Percentiles rank a stretch among this genome's conserved stretches.
These are phyloP conservation scores for Beauveria rudraprayagi DNA, from an alignment of 2,329 filamentous ascomycete genomes.

Conservation along the genomic window DNA sequence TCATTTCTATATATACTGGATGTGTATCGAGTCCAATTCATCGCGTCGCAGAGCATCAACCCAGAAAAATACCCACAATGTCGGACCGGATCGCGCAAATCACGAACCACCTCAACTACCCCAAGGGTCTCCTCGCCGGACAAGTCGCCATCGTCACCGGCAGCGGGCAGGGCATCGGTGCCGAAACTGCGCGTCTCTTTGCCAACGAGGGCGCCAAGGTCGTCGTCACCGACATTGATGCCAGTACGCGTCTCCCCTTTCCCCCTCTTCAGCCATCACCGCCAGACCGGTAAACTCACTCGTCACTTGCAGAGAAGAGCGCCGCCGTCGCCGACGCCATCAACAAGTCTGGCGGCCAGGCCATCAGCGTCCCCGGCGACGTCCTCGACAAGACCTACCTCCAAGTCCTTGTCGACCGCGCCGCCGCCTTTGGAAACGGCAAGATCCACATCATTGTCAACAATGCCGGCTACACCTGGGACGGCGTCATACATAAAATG, in stretches of 20 bases:
- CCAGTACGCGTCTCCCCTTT: constrained; percentile 35
- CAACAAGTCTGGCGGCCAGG: constrained; percentile 56
- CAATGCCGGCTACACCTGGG: constrained; percentile 89
- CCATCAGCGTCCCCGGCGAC: constrained; percentile 68
- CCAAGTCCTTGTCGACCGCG: constrained; percentile 60
- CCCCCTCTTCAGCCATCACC: too few relatives aligned
- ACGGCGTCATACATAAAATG: constrained; percentile 88
- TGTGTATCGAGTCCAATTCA: too few relatives aligned
- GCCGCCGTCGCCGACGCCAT: constrained; percentile 61
- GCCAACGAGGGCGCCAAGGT: constrained; percentile 85
- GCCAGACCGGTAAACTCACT: not conserved
- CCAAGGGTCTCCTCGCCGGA: constrained; percentile 66
- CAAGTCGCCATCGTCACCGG: constrained; percentile 86
- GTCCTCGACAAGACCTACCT: constrained; percentile 66
- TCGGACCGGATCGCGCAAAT: constrained; percentile 62
- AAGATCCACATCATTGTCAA: constrained; percentile 91
- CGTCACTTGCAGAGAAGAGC: constrained; percentile 51
- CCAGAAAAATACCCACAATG: constrained; percentile 24
- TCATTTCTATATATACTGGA: too few relatives aligned
- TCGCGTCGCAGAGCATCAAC: too few relatives aligned
- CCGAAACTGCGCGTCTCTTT: constrained; percentile 73
- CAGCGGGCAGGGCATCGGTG: constrained; percentile 79
- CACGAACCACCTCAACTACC: constrained; percentile 72
- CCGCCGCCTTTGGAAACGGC: constrained; percentile 72
- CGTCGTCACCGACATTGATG: constrained; percentile 76